Base-by-base conservation (phyloP, 805 yeast genomes). In the Candida insectorum region DNA sequence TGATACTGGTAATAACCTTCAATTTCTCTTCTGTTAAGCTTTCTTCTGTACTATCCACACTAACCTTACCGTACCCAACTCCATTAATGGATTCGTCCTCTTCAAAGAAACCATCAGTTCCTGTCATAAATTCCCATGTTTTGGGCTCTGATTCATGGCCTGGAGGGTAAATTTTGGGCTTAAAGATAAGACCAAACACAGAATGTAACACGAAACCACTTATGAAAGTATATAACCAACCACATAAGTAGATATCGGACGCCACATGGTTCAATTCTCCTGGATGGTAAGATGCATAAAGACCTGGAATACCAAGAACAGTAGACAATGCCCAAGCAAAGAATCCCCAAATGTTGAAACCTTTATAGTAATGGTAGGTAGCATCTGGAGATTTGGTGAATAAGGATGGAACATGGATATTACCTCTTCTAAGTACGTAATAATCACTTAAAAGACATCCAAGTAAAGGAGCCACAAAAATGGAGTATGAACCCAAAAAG, bases 101-200 rank as follows among this genome's bases (percentile, higher is more conserved):
- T 32, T 40, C 45, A 19, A 43, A 43, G 27, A 43, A 43, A 4
- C 47, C 47, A 30, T 43, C 45, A 8, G 43, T 37, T 5, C 10
- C 23, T 2, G 43, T 40, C 47, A 43, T 43, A 21, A 34, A 43
- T 18, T 43, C 47, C 43, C 43, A 43, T 8, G 44, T 40, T 17
- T 26, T 43, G 11, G 47, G 44, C 17, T 40, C 26, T 24, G 37
- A 43, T 3, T 27, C 23, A 23, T 40, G 43, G 4, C 25, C 20
- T 12, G 34, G 43, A 3, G 47, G 47, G 17, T 37, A 40, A 9
- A 43, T 13, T 15, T 32, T 34, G 3, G 45, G 40, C 16, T 40
- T 40, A 39, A 43, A 40, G 10, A 31, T 20, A 5, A 30, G 24
- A 8, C 45, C 45, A 19, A 39, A 31, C 2, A 16, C 34, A 19